These are phyloP conservation scores for Emergomyces pasteurianus DNA, from an alignment of 2,329 filamentous ascomycete species.

Conservation along the genomic window DNA sequence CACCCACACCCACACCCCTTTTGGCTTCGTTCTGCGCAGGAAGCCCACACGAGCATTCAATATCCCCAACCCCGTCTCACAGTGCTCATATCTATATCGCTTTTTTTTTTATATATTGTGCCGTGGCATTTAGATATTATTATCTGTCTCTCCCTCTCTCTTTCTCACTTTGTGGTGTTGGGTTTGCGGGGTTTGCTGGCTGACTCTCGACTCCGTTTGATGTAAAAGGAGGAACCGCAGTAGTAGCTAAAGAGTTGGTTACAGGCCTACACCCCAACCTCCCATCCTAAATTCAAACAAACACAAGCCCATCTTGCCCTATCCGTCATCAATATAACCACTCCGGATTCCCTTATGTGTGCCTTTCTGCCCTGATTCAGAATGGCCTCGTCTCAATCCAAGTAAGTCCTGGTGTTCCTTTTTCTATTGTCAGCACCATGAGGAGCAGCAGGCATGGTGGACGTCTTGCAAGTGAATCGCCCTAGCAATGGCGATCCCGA, in stretches of 20 bases:
- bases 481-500: neutral
- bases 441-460: neutral
- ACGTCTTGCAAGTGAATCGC: neutral
- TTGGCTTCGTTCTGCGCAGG: neutral
- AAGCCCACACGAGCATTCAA: neutral
- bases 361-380: slow-evolving; percentile 8
- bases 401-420: slow-evolving; percentile 18
- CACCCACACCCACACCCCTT: neutral
- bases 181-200: neutral
- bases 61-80: neutral
- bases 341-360: neutral
- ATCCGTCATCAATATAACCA: neutral
- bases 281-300: too few species aligned
- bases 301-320: neutral
- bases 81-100: neutral
- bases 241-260: too few species aligned
- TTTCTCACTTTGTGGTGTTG: neutral
- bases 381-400: slow-evolving; percentile 23
- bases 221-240: too few species aligned
- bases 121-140: neutral
- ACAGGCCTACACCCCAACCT: too few species aligned
- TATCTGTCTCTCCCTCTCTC: neutral
- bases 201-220: too few species aligned
- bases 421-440: neutral
- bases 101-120: neutral